phyloP scores from a whole-genome alignment of 352 stramenopile species.

The Blastocystis sp. region DNA sequence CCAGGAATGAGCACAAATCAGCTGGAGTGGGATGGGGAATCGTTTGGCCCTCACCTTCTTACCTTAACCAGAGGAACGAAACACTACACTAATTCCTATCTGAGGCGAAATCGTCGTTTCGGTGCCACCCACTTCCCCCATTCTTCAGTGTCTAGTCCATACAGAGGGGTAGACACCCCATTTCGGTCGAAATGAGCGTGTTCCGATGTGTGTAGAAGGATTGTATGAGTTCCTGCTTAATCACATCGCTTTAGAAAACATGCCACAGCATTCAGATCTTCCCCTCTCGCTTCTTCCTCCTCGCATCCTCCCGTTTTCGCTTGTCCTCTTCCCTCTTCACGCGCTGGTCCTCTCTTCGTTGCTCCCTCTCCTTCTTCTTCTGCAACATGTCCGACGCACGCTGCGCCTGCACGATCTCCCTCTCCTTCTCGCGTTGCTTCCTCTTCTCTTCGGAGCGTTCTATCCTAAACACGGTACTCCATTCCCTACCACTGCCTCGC shows the following conservation, averaged over 20 bases:
- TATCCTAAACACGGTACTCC: not conserved
- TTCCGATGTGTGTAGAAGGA: too few species aligned
- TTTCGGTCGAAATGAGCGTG: not conserved
- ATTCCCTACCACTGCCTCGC: not conserved
- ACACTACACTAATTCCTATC: not conserved
- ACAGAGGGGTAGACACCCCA: too few species aligned
- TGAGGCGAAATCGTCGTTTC: not conserved
- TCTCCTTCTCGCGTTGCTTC: constrained; percentile 21
- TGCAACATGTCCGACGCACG: constrained; percentile 9
- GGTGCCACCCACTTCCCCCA: too few species aligned
- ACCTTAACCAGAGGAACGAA: not conserved
- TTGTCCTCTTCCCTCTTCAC: constrained; percentile 4
- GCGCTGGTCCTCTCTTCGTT: not conserved
- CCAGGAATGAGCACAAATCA: not conserved
- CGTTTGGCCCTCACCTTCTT: not conserved
- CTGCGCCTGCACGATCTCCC: not conserved
- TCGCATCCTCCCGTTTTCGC: not conserved
- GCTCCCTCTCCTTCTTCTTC: not conserved
- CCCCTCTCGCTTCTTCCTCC: not conserved
- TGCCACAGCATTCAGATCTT: too few species aligned
- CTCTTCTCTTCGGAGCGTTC: not conserved
- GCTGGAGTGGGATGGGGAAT: not conserved
- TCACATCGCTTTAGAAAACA: not conserved
- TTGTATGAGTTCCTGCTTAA: too few species aligned
- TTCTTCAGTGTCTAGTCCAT: too few species aligned